phyloP scores from a whole-genome alignment of 192 early-diverging fungal genomes.

The Gonapodya sp. region DNA sequence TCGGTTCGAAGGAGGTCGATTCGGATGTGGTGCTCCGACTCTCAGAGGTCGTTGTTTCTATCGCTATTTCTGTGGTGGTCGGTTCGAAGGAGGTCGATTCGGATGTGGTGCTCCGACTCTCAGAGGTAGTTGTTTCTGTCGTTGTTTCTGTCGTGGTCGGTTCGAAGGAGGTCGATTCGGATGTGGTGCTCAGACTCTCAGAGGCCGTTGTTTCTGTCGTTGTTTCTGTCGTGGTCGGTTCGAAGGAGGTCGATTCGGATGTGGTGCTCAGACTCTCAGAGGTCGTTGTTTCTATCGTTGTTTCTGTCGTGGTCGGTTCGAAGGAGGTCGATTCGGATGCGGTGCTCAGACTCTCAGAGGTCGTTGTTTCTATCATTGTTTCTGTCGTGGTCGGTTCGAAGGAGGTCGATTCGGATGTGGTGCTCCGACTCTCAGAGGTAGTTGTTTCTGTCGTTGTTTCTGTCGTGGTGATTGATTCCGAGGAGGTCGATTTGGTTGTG shows the following conservation, averaged over 20 bases:
- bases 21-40: no score
- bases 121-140: background rate
- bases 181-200: background rate
- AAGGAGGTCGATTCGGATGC: no score
- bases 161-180: no score
- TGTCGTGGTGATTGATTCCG: background rate
- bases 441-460: background rate
- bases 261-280: background rate
- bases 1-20: no score
- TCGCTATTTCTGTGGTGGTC: no score
- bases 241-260: no score
- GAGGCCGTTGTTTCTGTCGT: background rate
- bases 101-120: no score
- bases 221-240: background rate
- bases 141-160: background rate
- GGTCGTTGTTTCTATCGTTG: background rate
- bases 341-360: background rate
- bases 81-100: no score
- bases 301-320: background rate
- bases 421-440: background rate
- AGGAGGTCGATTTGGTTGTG: background rate
- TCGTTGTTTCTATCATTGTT: background rate
- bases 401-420: no score
- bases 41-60: no score
- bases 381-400: no score